Base-by-base conservation (phyloP, 2,329 filamentous ascomycete species). In the Xylariales sp. region DNA sequence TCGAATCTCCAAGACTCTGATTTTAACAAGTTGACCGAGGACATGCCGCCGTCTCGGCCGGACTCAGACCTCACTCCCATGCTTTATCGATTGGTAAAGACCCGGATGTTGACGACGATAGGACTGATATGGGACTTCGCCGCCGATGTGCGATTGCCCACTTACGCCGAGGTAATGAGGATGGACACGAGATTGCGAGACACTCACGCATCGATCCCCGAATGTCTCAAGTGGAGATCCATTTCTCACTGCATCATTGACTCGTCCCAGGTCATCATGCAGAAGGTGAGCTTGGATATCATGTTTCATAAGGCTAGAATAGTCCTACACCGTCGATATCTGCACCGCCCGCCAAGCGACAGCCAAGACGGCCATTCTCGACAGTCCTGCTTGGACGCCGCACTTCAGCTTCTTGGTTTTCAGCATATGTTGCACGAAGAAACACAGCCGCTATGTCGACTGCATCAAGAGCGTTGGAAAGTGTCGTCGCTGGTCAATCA, bases 311-410 rank as follows among this genome's bases (percentile, higher is more conserved):
- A 86, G 71, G 78, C 83, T 8, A 82, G 82, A 56, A 82, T 84
- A 39, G 82, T 87, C 0, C 74, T 89, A n/a, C 86, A 89, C 72
- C 80, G 86, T 16, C 82, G 82, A 34, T 87, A 84, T 69, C 80
- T 89, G 1, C 23, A 23, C 23, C 23, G 23, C 23, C 23, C 23
- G 23, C 23, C 23, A 23, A 23, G 23, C 23, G 23, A 23, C 23
- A 23, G 23, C 23, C 23, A 23, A 23, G 23, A 23, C 23, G 23
- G 23, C 2, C 80, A 82, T 53, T 86, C 84, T 3, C 79, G 83
- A 53, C 76, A 75, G 32, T 79, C 79, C 0, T 87, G 84, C 61
- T 74, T 86, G 3, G 79, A 81, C 2, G 81, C 84, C 4, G 85
- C 86, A 1, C 77, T 83, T 53, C 75, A 81, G 34, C 82, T 86